phyloP scores from a whole-genome alignment of 2,329 filamentous ascomycete genomes.

The Calonectria fujianensis region DNA sequence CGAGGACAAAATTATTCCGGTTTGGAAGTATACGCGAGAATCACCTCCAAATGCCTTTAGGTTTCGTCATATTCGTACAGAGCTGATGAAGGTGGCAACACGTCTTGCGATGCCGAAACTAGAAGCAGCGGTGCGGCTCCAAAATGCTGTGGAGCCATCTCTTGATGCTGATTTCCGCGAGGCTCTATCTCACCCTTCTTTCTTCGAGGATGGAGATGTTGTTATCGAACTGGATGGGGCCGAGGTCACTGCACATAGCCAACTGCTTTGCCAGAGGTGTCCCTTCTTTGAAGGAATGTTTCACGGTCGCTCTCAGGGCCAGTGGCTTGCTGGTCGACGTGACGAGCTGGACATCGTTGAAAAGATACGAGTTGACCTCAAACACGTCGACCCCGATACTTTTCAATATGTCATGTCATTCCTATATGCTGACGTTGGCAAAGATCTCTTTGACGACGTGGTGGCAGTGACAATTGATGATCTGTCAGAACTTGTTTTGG shows the following conservation, averaged over 20 bases:
- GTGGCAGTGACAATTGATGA: slow-evolving; percentile 84
- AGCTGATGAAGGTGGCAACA: slow-evolving; percentile 90
- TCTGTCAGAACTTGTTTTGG: slow-evolving; percentile 91
- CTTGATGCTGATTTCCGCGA: slow-evolving; percentile 82
- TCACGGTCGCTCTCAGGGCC: slow-evolving; percentile 87
- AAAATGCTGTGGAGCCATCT: slow-evolving; percentile 78
- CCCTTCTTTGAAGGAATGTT: slow-evolving; percentile 96
- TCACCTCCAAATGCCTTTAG: slow-evolving; percentile 79
- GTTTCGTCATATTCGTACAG: slow-evolving; percentile 86
- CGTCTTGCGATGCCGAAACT: slow-evolving; percentile 82
- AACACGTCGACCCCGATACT: slow-evolving; percentile 82
- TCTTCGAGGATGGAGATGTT: slow-evolving; percentile 87
- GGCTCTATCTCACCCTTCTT: slow-evolving; percentile 80
- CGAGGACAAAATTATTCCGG: slow-evolving; percentile 85
- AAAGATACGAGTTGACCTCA: slow-evolving; percentile 84
- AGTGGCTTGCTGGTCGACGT: slow-evolving; percentile 87
- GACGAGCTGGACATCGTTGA: slow-evolving; percentile 60
- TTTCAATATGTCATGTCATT: slow-evolving; percentile 88
- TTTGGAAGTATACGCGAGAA: slow-evolving; percentile 87
- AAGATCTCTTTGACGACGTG: slow-evolving; percentile 87
- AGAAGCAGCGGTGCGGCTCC: slow-evolving; percentile 85
- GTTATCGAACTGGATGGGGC: slow-evolving; percentile 85
- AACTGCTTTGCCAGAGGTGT: slow-evolving; percentile 87
- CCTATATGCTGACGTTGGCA: slow-evolving; percentile 88
- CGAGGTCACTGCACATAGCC: slow-evolving; percentile 84